phyloP scores from a whole-genome alignment of 2,329 filamentous ascomycete genomes.

The Decorospora gaudefroyi region DNA sequence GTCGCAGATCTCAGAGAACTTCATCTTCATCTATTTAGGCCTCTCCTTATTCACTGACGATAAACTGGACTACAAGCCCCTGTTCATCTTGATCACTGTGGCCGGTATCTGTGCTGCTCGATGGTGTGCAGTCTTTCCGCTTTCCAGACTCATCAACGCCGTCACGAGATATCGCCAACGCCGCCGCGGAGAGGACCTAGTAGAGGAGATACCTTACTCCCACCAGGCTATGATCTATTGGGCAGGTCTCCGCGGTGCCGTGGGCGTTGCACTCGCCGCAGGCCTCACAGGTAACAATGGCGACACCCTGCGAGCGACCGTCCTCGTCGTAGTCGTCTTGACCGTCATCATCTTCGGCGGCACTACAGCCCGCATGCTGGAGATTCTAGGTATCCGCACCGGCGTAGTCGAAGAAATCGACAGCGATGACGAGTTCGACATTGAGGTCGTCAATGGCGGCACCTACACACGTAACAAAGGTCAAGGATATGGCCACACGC shows the following conservation, averaged over 20 bases:
- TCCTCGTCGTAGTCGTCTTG: slow-evolving; percentile 94
- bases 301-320: slow-evolving; percentile 84
- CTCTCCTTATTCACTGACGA: slow-evolving; percentile 92
- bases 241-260: slow-evolving; percentile 92
- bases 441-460: slow-evolving; percentile 70
- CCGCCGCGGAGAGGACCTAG: slow-evolving; percentile 70
- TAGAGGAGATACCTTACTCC: slow-evolving; percentile 83
- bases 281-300: slow-evolving; percentile 82
- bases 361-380: slow-evolving; percentile 95
- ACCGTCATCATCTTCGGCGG: slow-evolving; percentile 99
- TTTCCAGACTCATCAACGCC: slow-evolving; percentile 88
- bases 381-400: slow-evolving; percentile 94
- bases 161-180: slow-evolving; percentile 85
- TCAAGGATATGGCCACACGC: slow-evolving; percentile 75
- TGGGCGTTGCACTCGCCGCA: slow-evolving; percentile 91
- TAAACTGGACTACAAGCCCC: slow-evolving; percentile 85
- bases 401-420: slow-evolving; percentile 97
- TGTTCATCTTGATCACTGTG: slow-evolving; percentile 92
- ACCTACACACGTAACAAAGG: slow-evolving; percentile 82
- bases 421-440: slow-evolving; percentile 98
- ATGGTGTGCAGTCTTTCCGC: slow-evolving; percentile 92
- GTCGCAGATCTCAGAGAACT: slow-evolving; percentile 95
- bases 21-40: slow-evolving; percentile 98
- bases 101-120: slow-evolving; percentile 88
- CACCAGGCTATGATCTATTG: slow-evolving; percentile 99